These are phyloP conservation scores for Draba incana DNA, from an alignment of 345 rosid species.

Conservation along the genomic window DNA sequence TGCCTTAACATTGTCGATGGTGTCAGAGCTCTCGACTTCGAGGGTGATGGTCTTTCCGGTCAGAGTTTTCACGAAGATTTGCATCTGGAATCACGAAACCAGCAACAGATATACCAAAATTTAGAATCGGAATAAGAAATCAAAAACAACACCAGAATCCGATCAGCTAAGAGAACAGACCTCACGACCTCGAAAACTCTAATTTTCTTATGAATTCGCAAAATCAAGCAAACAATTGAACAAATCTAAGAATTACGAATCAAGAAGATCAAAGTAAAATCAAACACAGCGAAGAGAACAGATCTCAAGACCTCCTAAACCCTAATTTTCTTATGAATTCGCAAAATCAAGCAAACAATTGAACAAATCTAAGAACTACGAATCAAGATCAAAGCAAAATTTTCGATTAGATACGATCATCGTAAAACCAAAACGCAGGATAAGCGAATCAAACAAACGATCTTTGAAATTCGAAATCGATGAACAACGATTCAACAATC, in stretches of 20 bases:
- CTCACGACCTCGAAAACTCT: neutral
- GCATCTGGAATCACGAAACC: constrained; percentile 34
- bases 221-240: neutral
- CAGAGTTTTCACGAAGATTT: constrained; percentile 45
- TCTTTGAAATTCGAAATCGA: neutral
- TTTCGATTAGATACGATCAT: too few species aligned
- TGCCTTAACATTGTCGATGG: too few species aligned
- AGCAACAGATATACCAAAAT: neutral
- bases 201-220: neutral
- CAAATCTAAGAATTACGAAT: neutral
- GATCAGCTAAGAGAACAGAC: too few species aligned
- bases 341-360: neutral
- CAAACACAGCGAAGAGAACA: neutral
- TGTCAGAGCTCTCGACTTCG: too few species aligned
- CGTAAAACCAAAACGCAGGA: neutral
- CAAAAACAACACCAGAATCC: too few species aligned
- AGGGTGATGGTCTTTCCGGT: constrained; percentile 19
- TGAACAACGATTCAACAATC: neutral
- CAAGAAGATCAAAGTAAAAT: neutral
- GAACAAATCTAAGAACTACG: neutral
- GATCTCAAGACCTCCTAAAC: neutral
- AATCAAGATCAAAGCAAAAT: neutral
- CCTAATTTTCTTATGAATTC: neutral
- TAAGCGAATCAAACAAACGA: neutral
- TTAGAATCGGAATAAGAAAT: neutral